phyloP scores from a whole-genome alignment of 2,329 filamentous ascomycete genomes.

The Kalmusia sp. region DNA sequence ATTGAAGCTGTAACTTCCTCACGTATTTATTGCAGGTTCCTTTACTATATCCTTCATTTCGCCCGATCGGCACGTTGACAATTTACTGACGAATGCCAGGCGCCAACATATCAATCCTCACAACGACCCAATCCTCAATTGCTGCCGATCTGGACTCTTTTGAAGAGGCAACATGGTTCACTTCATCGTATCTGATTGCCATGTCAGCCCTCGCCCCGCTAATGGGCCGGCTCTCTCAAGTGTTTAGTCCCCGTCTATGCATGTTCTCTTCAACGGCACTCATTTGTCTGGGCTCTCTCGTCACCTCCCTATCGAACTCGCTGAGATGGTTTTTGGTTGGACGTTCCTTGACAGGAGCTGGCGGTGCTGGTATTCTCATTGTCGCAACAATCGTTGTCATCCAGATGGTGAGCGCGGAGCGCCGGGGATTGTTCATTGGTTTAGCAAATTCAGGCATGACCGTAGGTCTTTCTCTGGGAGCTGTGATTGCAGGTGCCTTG shows the following conservation, averaged over 20 bases:
- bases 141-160: conserved; percentile 78
- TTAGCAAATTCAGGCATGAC: conserved; percentile 77
- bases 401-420: conserved; percentile 72
- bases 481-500: conserved; percentile 72
- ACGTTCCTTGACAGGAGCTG: conserved; percentile 71
- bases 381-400: conserved; percentile 77
- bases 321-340: conserved; percentile 73
- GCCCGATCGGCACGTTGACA: not conserved
- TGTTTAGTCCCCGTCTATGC: conserved; percentile 74
- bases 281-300: conserved; percentile 67
- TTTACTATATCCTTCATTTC: not conserved
- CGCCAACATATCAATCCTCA: conserved; percentile 80
- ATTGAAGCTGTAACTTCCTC: no score
- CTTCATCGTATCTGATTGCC: conserved; percentile 71
- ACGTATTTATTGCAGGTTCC: no score
- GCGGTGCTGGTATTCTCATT: conserved; percentile 75
- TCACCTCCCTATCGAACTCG: conserved; percentile 67
- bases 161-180: conserved; percentile 79
- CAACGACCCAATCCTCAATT: conserved; percentile 79
- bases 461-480: conserved; percentile 73
- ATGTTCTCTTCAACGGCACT: conserved; percentile 67
- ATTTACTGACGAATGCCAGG: conserved; percentile 45
- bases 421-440: conserved; percentile 76
- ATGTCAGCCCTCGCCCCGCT: conserved; percentile 69
- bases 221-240: conserved; percentile 73